Evolutionary conservation across 495 filamentous ascomycete species (phyloP).

Genomic region (Trichoderma orchidacearum): DNA sequence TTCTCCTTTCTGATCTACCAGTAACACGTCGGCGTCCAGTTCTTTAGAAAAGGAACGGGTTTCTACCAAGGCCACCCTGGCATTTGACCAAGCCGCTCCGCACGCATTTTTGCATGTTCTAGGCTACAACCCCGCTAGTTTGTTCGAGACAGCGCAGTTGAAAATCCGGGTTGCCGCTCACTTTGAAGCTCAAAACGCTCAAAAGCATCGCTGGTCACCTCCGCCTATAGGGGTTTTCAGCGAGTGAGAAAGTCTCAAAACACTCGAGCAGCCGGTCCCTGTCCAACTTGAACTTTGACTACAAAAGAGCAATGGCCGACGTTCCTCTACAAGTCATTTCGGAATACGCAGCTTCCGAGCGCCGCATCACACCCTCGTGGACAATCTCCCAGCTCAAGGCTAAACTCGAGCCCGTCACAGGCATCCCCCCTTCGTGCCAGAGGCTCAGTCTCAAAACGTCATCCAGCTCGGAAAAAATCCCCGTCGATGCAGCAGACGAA

Average conservation of each 20-base stretch:
- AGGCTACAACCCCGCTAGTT: neutral
- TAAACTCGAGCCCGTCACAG: slow-evolving; percentile 89
- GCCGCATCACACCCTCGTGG: slow-evolving; percentile 88
- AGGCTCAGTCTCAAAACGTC: slow-evolving; percentile 50
- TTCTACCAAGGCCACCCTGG: neutral
- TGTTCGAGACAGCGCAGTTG: neutral
- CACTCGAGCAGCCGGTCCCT: neutral
- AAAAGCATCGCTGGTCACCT: too few species aligned
- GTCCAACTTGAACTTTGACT: neutral
- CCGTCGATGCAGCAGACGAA: slow-evolving; percentile 53
- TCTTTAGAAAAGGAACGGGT: too few species aligned
- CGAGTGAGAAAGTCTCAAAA: neutral
- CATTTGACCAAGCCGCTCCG: slow-evolving; percentile 3
- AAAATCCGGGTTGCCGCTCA: too few species aligned
- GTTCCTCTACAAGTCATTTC: slow-evolving; percentile 76
- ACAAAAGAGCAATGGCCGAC: slow-evolving; percentile 41
- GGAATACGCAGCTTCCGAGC: slow-evolving; percentile 61
- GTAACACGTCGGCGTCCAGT: neutral
- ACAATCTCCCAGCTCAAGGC: slow-evolving; percentile 71
- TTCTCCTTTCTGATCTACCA: neutral
- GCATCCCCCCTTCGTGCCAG: slow-evolving; percentile 72
- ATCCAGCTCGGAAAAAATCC: slow-evolving; percentile 31
- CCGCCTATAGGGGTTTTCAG: too few species aligned
- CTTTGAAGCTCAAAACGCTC: too few species aligned
- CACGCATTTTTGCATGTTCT: slow-evolving; percentile 6